Evolutionary conservation across 331 rosid genomes (phyloP), one percentile per base, ranked within the genome.

Genomic region (Erythrophleum ivorense): DNA sequence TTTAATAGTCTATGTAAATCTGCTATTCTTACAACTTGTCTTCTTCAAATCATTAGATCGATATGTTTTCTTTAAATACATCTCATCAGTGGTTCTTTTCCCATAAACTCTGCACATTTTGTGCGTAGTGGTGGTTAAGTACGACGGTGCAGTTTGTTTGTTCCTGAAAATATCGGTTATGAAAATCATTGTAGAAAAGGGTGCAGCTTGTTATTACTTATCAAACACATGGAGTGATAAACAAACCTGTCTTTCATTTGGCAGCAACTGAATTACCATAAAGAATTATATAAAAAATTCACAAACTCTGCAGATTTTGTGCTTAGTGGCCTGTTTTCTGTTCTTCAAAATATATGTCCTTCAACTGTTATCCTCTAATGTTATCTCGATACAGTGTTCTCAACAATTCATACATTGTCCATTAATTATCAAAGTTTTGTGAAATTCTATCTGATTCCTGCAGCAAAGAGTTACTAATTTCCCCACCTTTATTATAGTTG

Each of bases 351-450:
- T 70, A 19, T 5, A 36, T 77, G 68, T 45, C 55, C 70, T 54
- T 82, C 38, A 24, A 54, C 63, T 50, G 62, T 46, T 81, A 33
- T 54, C 52, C 45, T 59, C 53, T 33, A 34, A 63, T 31, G 65
- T 58, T 58, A 2, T 58, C 14, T 24, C 16, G 10, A 24, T 10
- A 21, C 65, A 60, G 3, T 60, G 12, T 60, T 60, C 67, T 24
- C 16, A 9, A 38, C 40, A 31, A 62, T 62, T 62, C 68, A 62
- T 31, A 31, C 38, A 24, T 24, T 21, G 38, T 24, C 66, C 66
- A 29, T 24, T 62, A 5, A 12, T 33, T 31, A 29, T 62, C 67
- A 62, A 62, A 62, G 9, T 62, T 31, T 29, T 62, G 18, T 31
- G 18, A 31, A 62, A 24, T 38, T 38, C 41, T 3, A 38, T 62